Base-by-base conservation (phyloP, 228 moss, liverwort and hornwort species). In the Sphagnum fallax region DNA sequence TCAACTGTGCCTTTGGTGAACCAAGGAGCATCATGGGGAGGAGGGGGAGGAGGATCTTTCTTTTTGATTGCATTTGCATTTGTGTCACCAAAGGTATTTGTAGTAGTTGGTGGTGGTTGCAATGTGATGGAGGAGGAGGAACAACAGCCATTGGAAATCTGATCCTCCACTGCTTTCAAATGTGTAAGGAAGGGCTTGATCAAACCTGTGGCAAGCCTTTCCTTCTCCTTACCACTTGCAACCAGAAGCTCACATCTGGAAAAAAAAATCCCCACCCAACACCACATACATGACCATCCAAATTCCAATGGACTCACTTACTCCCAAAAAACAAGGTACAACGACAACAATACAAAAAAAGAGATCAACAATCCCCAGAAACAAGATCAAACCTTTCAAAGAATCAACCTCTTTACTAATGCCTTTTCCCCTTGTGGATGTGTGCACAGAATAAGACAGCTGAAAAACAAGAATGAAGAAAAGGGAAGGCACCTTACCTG, bases 1-100 rank as follows among this genome's bases (percentile, higher is more conserved):
- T 87, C 84, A 71, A 87, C 81, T 58, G 87, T 87, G 47, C 87
- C 84, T 68, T 87, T 87, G 14, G 84, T 83, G 61, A 87, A 87
- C 87, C 87, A 87, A 49, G 87, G 76, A 52, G 81, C 84, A 70
- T 79, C 84, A 74, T 79, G 69, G 71, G 72, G 61, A 55, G 2
- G 2, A 32, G 32, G 32, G 1, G 32, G 32, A 32, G 2, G 32
- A 32, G 32, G 32, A 32, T 32, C 32, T 32, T 3, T 32, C 32
- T 32, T 32, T 2, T 32, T 32, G 32, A 2, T 32, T 32, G 32
- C 32, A 32, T 32, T 32, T 32, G 32, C 32, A 32, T 79, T 69
- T 5, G 75, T 32, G 51, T 60, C 71, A 60, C 79, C 73, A 71
- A 77, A 81, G 4, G 81, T 76, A 32, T 1, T 32, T 32, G 32